Conservation (phyloP, 164 flowering plant genomes). For the Tetrastigma voinierianum region DNA sequence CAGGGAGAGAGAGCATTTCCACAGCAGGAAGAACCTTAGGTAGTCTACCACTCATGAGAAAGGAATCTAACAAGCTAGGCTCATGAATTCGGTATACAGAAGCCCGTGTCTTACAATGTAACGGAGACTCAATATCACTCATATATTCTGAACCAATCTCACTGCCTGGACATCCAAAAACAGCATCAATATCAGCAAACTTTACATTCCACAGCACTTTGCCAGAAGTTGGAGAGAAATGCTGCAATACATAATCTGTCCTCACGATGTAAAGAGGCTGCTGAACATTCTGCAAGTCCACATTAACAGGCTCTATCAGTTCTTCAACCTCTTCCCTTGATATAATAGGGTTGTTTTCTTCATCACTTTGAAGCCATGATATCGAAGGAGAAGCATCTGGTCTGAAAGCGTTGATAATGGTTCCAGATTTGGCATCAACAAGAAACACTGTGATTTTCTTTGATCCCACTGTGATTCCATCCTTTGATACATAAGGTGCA, state of each 20-base stretch:
- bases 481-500: slow-evolving; percentile 31
- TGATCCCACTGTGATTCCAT: slow-evolving; percentile 42
- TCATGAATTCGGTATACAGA: slow-evolving; percentile 31
- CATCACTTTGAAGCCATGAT: slow-evolving; percentile 9
- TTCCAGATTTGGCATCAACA: slow-evolving; percentile 51
- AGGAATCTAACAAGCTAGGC: slow-evolving; percentile 14
- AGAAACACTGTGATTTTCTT: slow-evolving; percentile 40
- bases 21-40: slow-evolving; percentile 9
- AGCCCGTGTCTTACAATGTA: slow-evolving; percentile 24
- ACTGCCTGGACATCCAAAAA: slow-evolving; percentile 30
- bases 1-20: slow-evolving; percentile 15
- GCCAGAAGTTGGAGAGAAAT: slow-evolving; percentile 22
- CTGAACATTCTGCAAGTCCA: slow-evolving; percentile 11
- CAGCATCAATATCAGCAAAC: slow-evolving; percentile 47
- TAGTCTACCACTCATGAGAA: slow-evolving; percentile 7
- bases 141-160: slow-evolving; percentile 13
- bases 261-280: slow-evolving; percentile 42
- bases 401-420: slow-evolving; percentile 21
- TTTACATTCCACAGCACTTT: slow-evolving; percentile 46
- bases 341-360: slow-evolving; percentile 17
- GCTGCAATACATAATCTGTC: slow-evolving; percentile 43
- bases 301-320: slow-evolving; percentile 16
- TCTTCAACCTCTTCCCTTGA: slow-evolving; percentile 17
- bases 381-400: slow-evolving; percentile 18
- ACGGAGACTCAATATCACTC: slow-evolving; percentile 13